These are phyloP conservation scores for Saururus chinensis DNA, from an alignment of 164 flowering plant genomes.

Conservation along the genomic window DNA sequence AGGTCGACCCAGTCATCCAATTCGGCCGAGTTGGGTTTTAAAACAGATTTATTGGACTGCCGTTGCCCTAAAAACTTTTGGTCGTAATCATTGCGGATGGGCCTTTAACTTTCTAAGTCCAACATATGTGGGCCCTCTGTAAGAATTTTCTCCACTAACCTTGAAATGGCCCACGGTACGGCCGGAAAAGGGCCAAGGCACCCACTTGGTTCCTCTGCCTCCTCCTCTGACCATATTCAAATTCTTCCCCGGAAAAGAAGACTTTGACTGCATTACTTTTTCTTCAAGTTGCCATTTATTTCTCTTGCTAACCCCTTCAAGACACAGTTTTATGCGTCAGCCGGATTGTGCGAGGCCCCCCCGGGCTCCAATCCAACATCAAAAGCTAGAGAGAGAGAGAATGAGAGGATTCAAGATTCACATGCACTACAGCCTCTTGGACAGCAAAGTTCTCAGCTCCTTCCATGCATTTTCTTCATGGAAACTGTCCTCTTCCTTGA, in stretches of 20 bases:
- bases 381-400: background rate
- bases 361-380: background rate
- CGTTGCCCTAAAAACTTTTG: too few relatives aligned
- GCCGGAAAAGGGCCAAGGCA: too few relatives aligned
- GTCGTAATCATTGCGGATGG: too few relatives aligned
- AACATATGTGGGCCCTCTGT: too few relatives aligned
- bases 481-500: constrained; percentile 33
- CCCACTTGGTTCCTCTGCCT: background rate
- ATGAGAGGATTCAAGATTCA: background rate
- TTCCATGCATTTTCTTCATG: constrained; percentile 19
- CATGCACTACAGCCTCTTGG: background rate
- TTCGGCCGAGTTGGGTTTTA: too few relatives aligned
- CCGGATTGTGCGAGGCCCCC: too few relatives aligned
- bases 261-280: background rate
- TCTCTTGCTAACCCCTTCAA: background rate
- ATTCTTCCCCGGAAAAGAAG: constrained; percentile 1
- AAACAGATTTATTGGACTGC: too few relatives aligned
- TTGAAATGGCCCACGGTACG: too few relatives aligned
- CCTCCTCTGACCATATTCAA: background rate
- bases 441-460: background rate
- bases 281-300: background rate
- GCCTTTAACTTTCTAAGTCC: too few relatives aligned
- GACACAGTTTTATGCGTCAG: background rate
- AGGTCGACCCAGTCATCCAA: too few relatives aligned
- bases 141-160: too few relatives aligned